Percentiles rank a stretch among this genome's conserved stretches.
Conservation (phyloP, 164 flowering plant genomes). For the Paratinospora sagittata region DNA sequence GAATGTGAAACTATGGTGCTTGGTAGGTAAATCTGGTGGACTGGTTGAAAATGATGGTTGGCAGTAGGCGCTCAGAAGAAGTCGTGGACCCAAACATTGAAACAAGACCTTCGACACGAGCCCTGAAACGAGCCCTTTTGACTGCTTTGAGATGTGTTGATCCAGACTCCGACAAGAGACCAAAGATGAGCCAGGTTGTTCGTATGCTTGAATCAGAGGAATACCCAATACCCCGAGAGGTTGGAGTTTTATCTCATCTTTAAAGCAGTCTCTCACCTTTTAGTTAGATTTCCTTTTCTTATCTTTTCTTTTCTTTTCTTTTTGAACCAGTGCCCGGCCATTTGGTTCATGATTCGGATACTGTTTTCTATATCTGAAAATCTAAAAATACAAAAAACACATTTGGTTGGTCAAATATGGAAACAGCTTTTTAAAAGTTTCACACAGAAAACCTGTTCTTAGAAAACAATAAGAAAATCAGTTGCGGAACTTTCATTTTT, state of each 20-base stretch:
- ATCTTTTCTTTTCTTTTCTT: not conserved
- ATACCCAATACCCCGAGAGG: slow-evolving; percentile 81
- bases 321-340: no score
- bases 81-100: slow-evolving; percentile 77
- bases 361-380: no score
- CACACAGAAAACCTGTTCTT: no score
- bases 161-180: slow-evolving; percentile 75
- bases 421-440: no score
- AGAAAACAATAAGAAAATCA: no score
- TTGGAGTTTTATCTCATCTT: slow-evolving; percentile 21
- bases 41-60: slow-evolving; percentile 92
- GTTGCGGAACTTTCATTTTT: no score
- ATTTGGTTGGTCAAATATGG: no score
- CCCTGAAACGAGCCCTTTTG: slow-evolving; percentile 75
- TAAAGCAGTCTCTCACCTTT: not conserved
- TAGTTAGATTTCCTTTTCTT: not conserved
- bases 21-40: slow-evolving; percentile 80
- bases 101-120: slow-evolving; percentile 63
- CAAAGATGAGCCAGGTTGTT: slow-evolving; percentile 81
- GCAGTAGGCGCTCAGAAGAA: slow-evolving; percentile 70
- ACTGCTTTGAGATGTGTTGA: slow-evolving; percentile 90
- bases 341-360: no score
- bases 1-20: slow-evolving; percentile 14
- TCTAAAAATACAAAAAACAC: no score
- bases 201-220: slow-evolving; percentile 93